Base-by-base conservation (phyloP, 179 eudicot species). In the Sideroxylon spinosum region DNA sequence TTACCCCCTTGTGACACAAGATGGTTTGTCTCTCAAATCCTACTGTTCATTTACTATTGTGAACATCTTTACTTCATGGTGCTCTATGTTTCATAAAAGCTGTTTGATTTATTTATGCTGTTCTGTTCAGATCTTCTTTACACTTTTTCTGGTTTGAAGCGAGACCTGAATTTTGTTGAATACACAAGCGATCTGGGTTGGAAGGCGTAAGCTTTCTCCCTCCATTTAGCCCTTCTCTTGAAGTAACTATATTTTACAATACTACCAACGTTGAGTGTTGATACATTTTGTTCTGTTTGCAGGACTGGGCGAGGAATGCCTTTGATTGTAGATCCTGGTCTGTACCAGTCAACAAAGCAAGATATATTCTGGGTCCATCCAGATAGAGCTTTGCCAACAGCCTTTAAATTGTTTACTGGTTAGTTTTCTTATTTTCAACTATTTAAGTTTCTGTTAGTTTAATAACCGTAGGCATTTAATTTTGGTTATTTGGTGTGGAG, bases 281-380 rank as follows among this genome's bases (percentile, higher is more conserved):
- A 71, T 65, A 62, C 23, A 17, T 65, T 26, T 66, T n/a, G 56
- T 11, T 52, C 14, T 29, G 53, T 44, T 78, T 71, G 32, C 49
- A 86, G 89, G 80, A 52, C 7, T 5, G 64, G 49, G 14, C 82
- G 89, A 64, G 89, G 82, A 29, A 84, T 70, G 89, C 87, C 89
- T 48, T 64, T 92, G 71, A 86, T 89, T 71, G 80, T 92, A 53
- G 97, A 92, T 74, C 95, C 97, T 9, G 97, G 97, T 25, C 93
- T 92, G 59, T 92, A 88, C 84, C 80, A 83, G 4, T 14, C 78
- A 1, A 82, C 55, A 29, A 92, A 92, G 71, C 78, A 86, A 3
- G 86, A 84, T 17, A 64, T 92, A 13, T 85, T 86, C 72, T 84
- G 78, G 86, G 89, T 82, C 76, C 77, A 73, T 50, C 88, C 84